Evolutionary conservation across 2,329 filamentous ascomycete species (phyloP), one percentile per base, ranked within the genome.

Genomic region (Magnaporthiopsis poae): DNA sequence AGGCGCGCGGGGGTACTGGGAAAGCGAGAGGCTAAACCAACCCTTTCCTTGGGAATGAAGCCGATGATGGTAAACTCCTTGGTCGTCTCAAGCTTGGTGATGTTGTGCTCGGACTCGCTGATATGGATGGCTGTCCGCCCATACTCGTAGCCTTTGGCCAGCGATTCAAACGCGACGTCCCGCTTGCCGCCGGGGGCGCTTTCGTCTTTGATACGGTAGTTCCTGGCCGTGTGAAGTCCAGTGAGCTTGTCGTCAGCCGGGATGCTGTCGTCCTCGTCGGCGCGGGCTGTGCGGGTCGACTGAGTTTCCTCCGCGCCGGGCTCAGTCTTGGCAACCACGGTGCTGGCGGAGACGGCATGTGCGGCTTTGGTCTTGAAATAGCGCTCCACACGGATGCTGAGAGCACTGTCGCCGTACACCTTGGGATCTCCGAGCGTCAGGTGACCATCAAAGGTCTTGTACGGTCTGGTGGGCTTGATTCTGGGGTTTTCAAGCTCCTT

Each of bases 131-230:
- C 92, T 0, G 94, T 97, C 67, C 92, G 86, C 62, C 95, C 95
- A 74, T 99, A 99, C 73, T 92, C 88, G 73, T 94, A 99, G 0
- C 95, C 95, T 75, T 92, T 96, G n/a, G 91, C 91, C 56, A 99
- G 82, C 21, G 91, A 86, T 18, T 96, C 92, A 67, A 87, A 87
- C 35, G 90, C 86, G 33, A 99, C 88, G 65, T 96, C 91, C 66
- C 83, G 84, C 77, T 94, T 96, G 15, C 90, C 90, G 21, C 91
- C 92, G 0, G 89, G 87, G 0, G 87, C 88, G 59, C 84, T 80
- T 5, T 89, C 84, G 68, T 97, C 91, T 56, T 88, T 85, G 68
- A 98, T 85, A 72, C 89, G 89, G 77, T 98, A 99, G 1, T 86
- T 86, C 60, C 91, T 86, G n/a, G 88, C 82, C 68, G 86, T 89